These are phyloP conservation scores for Astrephomene gubernaculifera DNA, from an alignment of 139 green algal genomes.

Conservation along the genomic window DNA sequence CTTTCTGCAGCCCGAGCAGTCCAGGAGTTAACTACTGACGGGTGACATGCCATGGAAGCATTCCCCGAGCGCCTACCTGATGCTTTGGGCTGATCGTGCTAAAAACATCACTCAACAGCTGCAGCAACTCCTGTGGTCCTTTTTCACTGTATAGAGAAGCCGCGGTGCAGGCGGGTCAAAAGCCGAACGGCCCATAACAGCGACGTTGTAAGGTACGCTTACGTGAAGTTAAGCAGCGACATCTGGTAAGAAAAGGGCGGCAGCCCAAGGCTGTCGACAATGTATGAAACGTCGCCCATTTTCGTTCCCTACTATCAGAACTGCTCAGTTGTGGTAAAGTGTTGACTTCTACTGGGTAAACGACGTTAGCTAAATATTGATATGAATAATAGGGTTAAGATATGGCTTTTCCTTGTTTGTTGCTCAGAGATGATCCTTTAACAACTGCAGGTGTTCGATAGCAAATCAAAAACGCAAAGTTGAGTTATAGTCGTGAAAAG, in stretches of 20 bases:
- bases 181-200: neutral
- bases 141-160: conserved; percentile 62
- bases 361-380: too few relatives aligned
- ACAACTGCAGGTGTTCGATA: too few relatives aligned
- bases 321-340: too few relatives aligned
- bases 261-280: conserved; percentile 68
- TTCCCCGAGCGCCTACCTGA: conserved; percentile 48
- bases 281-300: conserved; percentile 66
- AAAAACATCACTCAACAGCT: conserved; percentile 70
- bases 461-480: too few relatives aligned
- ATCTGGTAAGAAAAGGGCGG: conserved; percentile 64
- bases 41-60: conserved; percentile 5
- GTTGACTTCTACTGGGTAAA: too few relatives aligned
- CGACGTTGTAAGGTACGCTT: neutral
- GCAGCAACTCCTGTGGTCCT: conserved; percentile 57
- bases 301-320: neutral
- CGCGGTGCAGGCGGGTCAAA: conserved; percentile 17
- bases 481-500: too few relatives aligned
- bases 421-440: too few relatives aligned
- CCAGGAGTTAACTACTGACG: neutral
- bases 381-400: too few relatives aligned
- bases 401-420: too few relatives aligned
- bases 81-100: conserved; percentile 66
- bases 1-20: conserved; percentile 46
- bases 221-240: conserved; percentile 68